Percentiles rank a stretch among this genome's conserved stretches.
Conservation (phyloP, 2,329 filamentous ascomycete species). For the Aspergillus costaricaensis region DNA sequence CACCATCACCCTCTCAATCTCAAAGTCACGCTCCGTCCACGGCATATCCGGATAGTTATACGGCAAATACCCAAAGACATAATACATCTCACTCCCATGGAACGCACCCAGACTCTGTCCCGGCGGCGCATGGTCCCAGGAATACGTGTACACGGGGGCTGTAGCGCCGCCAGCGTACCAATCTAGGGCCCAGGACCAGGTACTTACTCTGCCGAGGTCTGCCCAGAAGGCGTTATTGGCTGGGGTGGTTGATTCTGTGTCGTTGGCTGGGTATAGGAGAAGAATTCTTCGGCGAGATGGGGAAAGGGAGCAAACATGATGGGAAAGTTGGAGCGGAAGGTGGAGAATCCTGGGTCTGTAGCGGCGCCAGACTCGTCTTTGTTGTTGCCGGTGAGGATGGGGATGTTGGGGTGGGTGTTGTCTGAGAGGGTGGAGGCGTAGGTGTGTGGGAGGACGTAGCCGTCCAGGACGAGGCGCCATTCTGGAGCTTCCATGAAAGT, state of each 20-base stretch:
- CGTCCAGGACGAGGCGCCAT: slow-evolving; percentile 31
- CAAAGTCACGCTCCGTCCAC: neutral
- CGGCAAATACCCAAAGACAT: neutral
- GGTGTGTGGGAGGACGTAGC: slow-evolving; percentile 28
- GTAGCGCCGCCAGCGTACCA: neutral
- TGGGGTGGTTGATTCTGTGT: neutral
- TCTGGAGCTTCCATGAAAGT: slow-evolving; percentile 22
- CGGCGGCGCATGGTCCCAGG: neutral
- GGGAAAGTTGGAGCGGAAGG: slow-evolving; percentile 18
- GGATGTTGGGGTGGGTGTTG: slow-evolving; percentile 25
- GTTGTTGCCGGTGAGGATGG: slow-evolving; percentile 35
- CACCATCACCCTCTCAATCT: neutral
- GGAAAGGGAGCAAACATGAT: slow-evolving; percentile 19
- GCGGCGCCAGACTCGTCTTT: slow-evolving; percentile 26
- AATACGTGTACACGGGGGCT: neutral
- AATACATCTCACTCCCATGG: neutral
- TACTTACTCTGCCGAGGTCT: neutral
- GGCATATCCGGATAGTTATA: neutral
- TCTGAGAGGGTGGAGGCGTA: slow-evolving; percentile 22
- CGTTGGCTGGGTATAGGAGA: slow-evolving; percentile 26
- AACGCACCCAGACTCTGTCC: neutral
- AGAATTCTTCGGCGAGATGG: slow-evolving; percentile 16
- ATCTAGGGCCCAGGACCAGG: neutral
- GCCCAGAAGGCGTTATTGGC: neutral
- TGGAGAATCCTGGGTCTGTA: neutral